phyloP scores from a whole-genome alignment of 495 filamentous ascomycete genomes.

The Cercophora newfieldiana region DNA sequence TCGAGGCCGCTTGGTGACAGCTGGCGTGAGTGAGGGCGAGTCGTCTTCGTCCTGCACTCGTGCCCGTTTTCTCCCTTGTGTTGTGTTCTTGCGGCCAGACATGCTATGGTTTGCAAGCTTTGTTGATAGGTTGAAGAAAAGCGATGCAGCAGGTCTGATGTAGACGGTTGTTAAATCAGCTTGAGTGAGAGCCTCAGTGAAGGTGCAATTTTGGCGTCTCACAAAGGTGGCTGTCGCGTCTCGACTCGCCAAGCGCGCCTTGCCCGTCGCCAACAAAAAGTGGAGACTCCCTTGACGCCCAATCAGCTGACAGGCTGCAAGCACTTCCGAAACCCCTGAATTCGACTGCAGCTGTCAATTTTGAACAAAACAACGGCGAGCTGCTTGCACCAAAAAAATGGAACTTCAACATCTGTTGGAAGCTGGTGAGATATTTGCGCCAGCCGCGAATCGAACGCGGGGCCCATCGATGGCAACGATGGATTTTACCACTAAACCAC shows the following conservation, averaged over 20 bases:
- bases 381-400: not conserved
- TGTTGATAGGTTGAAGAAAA: not conserved
- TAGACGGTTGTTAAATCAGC: not conserved
- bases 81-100: slow-evolving; percentile 12
- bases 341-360: not conserved
- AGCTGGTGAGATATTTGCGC: not conserved
- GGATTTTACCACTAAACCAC: slow-evolving; percentile 20
- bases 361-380: not conserved
- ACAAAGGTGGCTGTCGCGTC: slow-evolving; percentile 12
- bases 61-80: slow-evolving; percentile 21
- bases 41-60: slow-evolving; percentile 22
- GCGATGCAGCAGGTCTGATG: not conserved
- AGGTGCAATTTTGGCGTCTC: not conserved
- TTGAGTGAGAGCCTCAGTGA: not conserved
- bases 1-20: slow-evolving; percentile 37
- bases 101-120: slow-evolving; percentile 1
- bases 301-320: not conserved
- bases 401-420: not conserved
- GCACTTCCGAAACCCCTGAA: not conserved
- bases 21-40: slow-evolving; percentile 21
- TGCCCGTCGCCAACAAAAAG: not conserved
- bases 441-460: slow-evolving; percentile 55
- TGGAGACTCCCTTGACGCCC: not conserved
- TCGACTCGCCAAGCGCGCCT: slow-evolving; percentile 21
- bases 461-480: slow-evolving; percentile 45